Evolutionary conservation across 352 stramenopile species (phyloP), one percentile per base, ranked within the genome.

Genomic region (Phytopythium ostracodes): DNA sequence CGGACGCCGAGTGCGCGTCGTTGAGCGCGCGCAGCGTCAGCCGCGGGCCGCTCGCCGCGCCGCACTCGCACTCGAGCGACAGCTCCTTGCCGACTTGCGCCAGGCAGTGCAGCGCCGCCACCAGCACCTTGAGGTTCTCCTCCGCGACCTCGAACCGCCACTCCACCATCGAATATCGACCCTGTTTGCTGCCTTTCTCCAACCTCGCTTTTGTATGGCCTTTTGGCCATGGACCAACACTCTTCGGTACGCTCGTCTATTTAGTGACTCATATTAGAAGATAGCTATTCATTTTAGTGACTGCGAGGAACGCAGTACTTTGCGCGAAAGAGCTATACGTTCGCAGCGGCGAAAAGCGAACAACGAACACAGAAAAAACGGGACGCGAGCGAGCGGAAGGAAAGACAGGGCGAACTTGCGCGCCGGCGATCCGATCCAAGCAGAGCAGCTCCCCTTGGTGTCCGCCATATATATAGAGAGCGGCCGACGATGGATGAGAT

Each of bases 401-500:
- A 49, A 49, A 20, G 42, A 25, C 42, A 18, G 18, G 9, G 31
- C 31, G 31, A 14, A 38, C 33, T 38, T 11, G 33, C 33, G 33
- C 33, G 33, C 33, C 33, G 33, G 33, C 6, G 14, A 38, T 1
- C 7, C 6, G 10, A 38, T 38, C 25, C 22, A 17, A 2, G 24
- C 17, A 35, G 24, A 15, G 31, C n/a, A 22, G 29, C 15, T 24
- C n/a, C 15, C 50, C 47, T 38, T 38, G 33, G 7, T 38, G 33
- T 38, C 33, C 33, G 6, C 33, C 31, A 9, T 9, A 59, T 36
- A 31, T 35, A n/a, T 1, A 54, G 29, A 7, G 10, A 38, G 5
- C n/a, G n/a, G n/a, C n/a, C 12, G 18, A 67, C 18, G 20, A 94
- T 94, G 85, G 83, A 94, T 71, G 85, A 92, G 73, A 91, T 94